Evolutionary conservation across 768 basidiomycete genomes (phyloP), one percentile per base, ranked within the genome.

Genomic region (Boletellus sp.): DNA sequence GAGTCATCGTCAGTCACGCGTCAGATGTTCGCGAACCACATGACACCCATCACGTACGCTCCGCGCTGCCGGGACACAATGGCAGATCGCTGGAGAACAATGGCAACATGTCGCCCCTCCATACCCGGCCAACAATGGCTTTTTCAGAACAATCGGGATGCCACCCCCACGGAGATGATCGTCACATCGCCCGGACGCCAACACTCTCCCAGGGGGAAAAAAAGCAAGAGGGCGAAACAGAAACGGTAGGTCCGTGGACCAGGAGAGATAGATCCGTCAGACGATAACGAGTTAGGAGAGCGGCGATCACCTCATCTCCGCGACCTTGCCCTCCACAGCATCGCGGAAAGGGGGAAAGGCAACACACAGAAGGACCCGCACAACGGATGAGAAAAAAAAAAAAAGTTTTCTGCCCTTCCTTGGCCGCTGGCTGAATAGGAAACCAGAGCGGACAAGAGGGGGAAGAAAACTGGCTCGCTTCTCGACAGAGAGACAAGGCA

Each of bases 261-360:
- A 41, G 31, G 31, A 16, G 31, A 20, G 32, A 22, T 22, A 26
- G 15, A 44, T 15, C 20, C 7, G 15, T 22, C 57, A 59, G 50
- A 63, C 52, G 55, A 50, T 50, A 11, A 11, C 32, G 2, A 33
- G 5, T 56, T 54, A 65, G 63, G 63, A 54, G 61, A 15, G 35
- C 61, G 63, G 64, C 54, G 52, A 64, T 61, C 63, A 56, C 12
- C 47, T 61, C 64, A 64, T 66, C 46, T 66, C 64, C 64, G 61
- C 45, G 13, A 36, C 24, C 28, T n/a, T 47, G 20, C 36, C 23
- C 48, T 16, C 55, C 20, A 57, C 55, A 65, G 54, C 50, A 50
- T 49, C 42, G 42, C 53, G 38, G 42, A 51, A 62, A 35, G 48
- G 48, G 54, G 28, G 10, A 3, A 39, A 42, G 44, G 47, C 35